These are phyloP conservation scores for Kalanchoe fedtschenkoi DNA, from an alignment of 164 flowering plant genomes.

Conservation along the genomic window DNA sequence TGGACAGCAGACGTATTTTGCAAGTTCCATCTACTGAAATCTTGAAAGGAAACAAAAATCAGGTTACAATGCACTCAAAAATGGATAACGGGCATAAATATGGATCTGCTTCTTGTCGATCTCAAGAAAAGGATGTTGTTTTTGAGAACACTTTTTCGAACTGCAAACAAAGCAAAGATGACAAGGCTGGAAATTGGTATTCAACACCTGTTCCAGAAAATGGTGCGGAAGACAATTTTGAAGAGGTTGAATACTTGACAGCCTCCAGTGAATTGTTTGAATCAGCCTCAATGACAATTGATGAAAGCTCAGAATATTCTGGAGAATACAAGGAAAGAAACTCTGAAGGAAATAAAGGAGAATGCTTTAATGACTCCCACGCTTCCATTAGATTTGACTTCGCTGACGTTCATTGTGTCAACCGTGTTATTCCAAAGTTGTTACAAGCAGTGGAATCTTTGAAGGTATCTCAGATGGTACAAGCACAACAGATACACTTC, in stretches of 20 bases:
- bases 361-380: background rate
- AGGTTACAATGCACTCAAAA: background rate
- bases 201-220: background rate
- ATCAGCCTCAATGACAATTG: background rate
- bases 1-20: background rate
- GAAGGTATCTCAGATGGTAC: background rate
- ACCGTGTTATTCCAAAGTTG: background rate
- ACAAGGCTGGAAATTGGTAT: background rate
- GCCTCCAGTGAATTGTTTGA: background rate
- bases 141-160: no score
- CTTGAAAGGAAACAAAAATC: background rate
- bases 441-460: background rate
- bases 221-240: background rate
- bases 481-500: background rate
- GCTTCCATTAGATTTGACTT: background rate
- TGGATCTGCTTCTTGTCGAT: background rate
- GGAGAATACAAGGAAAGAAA: background rate
- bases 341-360: background rate
- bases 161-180: background rate
- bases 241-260: background rate
- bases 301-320: background rate
- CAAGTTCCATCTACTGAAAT: background rate
- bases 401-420: background rate
- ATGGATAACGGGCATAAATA: background rate
- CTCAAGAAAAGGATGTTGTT: background rate